Evolutionary conservation across 2,329 filamentous ascomycete genomes (phyloP), one percentile per base, ranked within the genome.

Genomic region (Clarireedia paspali): DNA sequence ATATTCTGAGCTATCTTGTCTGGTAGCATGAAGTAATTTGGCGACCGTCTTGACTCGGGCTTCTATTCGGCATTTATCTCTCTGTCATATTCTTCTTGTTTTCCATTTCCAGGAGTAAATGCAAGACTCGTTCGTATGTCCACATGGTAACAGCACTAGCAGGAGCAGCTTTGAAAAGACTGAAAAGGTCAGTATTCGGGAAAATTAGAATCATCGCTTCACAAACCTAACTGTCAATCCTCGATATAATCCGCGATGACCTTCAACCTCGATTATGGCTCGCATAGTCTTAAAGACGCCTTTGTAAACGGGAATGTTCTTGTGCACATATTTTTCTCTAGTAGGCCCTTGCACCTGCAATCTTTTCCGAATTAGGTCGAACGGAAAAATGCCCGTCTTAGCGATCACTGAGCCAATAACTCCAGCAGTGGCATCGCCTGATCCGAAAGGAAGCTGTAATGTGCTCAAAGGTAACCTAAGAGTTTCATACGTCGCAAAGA

Each of bases 331-430:
- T 61, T 77, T 77, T 39, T 73, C 73, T 59, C 91, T 78, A 58
- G 88, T 95, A 1, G 94, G 94, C 0, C 94, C 94, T 71, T 99
- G 94, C 3, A 99, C 91, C 73, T 99, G 94, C 63, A 99, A 79
- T 47, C 94, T 79, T 75, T 97, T 99, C 62, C 94, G 78, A 38
- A 96, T 89, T 27, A 96, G 83, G 69, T 99, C 94, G 24, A 99
- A 77, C 15, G 94, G 94, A 64, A 97, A 99, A 10, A 96, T 89
- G 1, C 82, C 83, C 34, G 91, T 95, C 74, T 99, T 99, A 45
- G 90, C 86, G 23, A 89, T 64, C 2, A 96, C 75, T 60, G 89
- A 91, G 0, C 91, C 91, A 2, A 88, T 60, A 3, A 94, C 77
- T 5, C 94, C 94, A 1, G 92, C 89, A 0, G 85, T 80, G 0